phyloP scores from a whole-genome alignment of 495 filamentous ascomycete species.

The Aspergillus coremiiformis region DNA sequence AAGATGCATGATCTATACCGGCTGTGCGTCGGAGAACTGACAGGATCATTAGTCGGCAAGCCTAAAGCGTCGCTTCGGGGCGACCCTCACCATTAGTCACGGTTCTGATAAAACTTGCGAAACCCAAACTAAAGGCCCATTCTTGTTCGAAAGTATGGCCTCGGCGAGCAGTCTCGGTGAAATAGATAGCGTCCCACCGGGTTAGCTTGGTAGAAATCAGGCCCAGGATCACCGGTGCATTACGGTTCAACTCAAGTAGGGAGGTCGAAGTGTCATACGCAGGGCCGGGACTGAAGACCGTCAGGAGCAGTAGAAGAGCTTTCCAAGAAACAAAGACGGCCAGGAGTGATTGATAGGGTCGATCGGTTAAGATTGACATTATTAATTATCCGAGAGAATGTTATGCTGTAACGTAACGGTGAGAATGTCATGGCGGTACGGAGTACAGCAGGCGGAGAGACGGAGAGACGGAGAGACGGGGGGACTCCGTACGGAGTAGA shows the following conservation, averaged over 20 bases:
- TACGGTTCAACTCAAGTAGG: neutral
- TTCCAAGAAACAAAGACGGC: neutral
- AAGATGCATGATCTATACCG: neutral
- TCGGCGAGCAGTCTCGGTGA: neutral
- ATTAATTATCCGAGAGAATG: neutral
- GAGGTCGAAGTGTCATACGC: slow-evolving; percentile 8
- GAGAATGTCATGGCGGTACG: neutral
- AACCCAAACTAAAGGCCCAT: slow-evolving; percentile 3
- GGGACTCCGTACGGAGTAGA: too few species aligned
- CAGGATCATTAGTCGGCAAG: neutral
- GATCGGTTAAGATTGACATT: neutral
- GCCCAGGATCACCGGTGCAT: neutral
- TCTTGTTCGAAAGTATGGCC: slow-evolving; percentile 4
- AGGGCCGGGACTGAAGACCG: neutral
- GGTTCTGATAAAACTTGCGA: neutral
- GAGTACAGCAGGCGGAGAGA: too few species aligned
- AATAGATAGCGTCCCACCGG: slow-evolving; percentile 7
- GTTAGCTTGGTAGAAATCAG: neutral
- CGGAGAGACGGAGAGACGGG: too few species aligned
- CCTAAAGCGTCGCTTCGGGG: neutral
- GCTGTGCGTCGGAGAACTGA: neutral
- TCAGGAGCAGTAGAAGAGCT: neutral
- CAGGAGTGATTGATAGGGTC: neutral
- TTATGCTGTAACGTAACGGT: too few species aligned
- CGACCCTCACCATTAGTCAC: neutral